Base-by-base conservation (phyloP, 2,329 filamentous ascomycete species). In the Cercospora sp. region DNA sequence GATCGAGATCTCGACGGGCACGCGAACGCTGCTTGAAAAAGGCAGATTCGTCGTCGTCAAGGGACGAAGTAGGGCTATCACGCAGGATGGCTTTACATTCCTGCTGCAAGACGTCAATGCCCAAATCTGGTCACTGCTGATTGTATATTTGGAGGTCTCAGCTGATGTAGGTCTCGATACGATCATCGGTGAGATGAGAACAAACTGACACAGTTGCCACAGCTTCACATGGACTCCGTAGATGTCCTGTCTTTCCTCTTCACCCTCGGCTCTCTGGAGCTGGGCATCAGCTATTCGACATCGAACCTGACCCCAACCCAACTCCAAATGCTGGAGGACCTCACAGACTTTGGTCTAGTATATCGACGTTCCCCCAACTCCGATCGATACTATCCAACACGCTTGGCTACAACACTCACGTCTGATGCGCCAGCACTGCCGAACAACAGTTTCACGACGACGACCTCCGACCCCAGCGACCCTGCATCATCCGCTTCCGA, bases 211-310 rank as follows among this genome's bases (percentile, higher is more conserved):
- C n/a, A n/a, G n/a, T n/a, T n/a, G n/a, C n/a, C n/a, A n/a, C n/a
- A n/a, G 75, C 83, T 91, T 16, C 87, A 87, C 33, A 90, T 97
- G 85, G 93, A 97, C 73, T 90, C 91, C 68, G 93, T 97, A 59
- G 95, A 99, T 76, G 94, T 98, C 78, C 88, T 99, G 5, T 94
- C 92, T 6, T 99, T 99, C 79, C 88, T 99, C 73, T 98, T 99
- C 80, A 91, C 97, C 77, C 89, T 99, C 30, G 94, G 94, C 57
- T 96, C 91, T 63, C 88, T 98, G 67, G 94, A 98, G 78, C 89
- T 98, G 9, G 95, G 95, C 12, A 89, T 92, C 70, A 91, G 93
- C 48, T 99, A 99, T 82, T 92, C 92, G 78, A 97, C 93, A 20
- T 87, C 89, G 51, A 92, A 92, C 30, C 86, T 99, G 60, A 92